Percentiles rank a stretch among this genome's conserved stretches.
These are phyloP conservation scores for Pestalotiopsis sp. DNA, from an alignment of 2,329 filamentous ascomycete genomes.

Conservation along the genomic window DNA sequence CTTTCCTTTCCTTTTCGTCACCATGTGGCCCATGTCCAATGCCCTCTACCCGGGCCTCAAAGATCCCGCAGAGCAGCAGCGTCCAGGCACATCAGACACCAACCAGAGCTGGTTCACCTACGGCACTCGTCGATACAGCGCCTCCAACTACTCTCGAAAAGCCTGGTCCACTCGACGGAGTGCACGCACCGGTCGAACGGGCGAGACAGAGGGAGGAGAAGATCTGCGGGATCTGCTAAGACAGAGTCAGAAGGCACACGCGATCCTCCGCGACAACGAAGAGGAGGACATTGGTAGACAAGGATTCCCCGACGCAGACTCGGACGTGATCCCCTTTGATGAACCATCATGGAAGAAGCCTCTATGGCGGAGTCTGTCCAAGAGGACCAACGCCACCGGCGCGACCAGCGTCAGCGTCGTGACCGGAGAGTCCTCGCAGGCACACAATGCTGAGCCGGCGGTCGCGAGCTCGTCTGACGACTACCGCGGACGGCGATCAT, in stretches of 20 bases:
- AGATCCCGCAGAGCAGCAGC: background rate
- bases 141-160: constrained; percentile 5
- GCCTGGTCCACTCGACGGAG: constrained; percentile 1
- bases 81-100: constrained; percentile 3
- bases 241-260: background rate
- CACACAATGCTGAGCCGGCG: background rate
- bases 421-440: background rate
- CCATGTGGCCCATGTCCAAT: constrained; percentile 13
- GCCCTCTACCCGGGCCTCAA: constrained; percentile 12
- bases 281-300: background rate
- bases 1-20: background rate
- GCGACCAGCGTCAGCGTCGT: background rate
- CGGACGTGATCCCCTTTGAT: background rate
- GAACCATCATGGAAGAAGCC: constrained; percentile 3
- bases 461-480: background rate
- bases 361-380: background rate
- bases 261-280: background rate
- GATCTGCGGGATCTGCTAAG: background rate
- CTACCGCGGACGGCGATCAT: background rate
- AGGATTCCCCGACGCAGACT: background rate
- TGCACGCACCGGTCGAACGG: background rate
- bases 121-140: constrained; percentile 4
- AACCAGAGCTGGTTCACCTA: constrained; percentile 4
- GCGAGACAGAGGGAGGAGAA: constrained; percentile 3
- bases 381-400: background rate